Evolutionary conservation across 345 rosid species (phyloP).

Genomic region (Brassica juncea): DNA sequence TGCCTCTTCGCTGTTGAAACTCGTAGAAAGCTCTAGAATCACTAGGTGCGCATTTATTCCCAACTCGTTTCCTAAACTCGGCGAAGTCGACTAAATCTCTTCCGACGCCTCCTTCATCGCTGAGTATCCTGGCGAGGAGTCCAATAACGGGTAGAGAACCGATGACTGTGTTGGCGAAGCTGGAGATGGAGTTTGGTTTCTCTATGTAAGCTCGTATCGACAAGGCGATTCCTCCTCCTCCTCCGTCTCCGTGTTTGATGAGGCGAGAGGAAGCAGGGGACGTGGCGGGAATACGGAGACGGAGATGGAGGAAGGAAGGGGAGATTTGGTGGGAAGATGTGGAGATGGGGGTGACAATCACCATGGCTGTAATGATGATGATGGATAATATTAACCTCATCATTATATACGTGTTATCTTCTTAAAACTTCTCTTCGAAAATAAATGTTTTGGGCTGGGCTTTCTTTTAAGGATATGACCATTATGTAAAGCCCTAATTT

Average conservation of each 20-base stretch:
- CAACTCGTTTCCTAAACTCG: conserved; percentile 89
- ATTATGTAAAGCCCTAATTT: too few relatives aligned
- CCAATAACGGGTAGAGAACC: conserved; percentile 92
- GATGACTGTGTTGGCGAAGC: conserved; percentile 71
- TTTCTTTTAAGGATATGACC: too few relatives aligned
- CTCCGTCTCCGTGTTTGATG: conserved; percentile 26
- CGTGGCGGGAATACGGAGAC: conserved; percentile 30
- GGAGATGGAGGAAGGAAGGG: conserved; percentile 56
- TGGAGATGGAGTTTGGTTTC: conserved; percentile 66
- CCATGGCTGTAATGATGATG: conserved; percentile 43
- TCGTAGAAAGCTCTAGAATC: conserved; percentile 93
- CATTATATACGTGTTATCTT: conserved; percentile 50
- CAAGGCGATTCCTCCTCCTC: conserved; percentile 24
- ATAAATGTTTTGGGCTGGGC: too few relatives aligned
- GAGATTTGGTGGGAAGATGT: conserved; percentile 55
- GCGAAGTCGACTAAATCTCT: conserved; percentile 84
- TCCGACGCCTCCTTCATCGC: conserved; percentile 94
- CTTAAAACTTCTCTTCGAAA: background rate
- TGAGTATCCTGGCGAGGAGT: conserved; percentile 78
- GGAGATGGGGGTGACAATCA: conserved; percentile 48
- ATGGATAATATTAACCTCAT: conserved; percentile 36
- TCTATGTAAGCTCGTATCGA: conserved; percentile 75
- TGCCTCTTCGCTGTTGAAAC: conserved; percentile 78
- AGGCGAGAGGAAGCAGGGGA: conserved; percentile 7
- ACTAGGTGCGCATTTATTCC: conserved; percentile 64